Percentiles rank a stretch among this genome's conserved stretches.
These are phyloP conservation scores for Hymenoscyphus fructigenus DNA, from an alignment of 2,329 filamentous ascomycete species.

Conservation along the genomic window DNA sequence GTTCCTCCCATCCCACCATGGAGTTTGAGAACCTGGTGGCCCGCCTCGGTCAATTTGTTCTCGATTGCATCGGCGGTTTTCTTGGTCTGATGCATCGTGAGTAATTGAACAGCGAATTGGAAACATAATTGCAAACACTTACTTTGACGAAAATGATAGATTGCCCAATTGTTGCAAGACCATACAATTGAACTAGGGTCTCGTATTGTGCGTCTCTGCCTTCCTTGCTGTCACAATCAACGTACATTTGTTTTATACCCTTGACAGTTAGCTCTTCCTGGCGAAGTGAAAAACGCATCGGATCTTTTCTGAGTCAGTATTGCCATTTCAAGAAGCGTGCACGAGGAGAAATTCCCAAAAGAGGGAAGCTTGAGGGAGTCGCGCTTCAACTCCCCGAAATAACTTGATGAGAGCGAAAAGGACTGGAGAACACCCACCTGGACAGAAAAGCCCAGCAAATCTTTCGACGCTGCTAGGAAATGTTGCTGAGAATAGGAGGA, in stretches of 20 bases:
- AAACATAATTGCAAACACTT: too few relatives aligned
- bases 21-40: constrained; percentile 86
- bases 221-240: constrained; percentile 80
- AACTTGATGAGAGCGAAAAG: too few relatives aligned
- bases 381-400: too few relatives aligned
- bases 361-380: too few relatives aligned
- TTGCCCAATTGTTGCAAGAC: constrained; percentile 92
- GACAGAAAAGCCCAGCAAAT: constrained; percentile 83
- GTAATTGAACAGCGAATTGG: neutral
- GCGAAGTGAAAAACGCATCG: too few relatives aligned
- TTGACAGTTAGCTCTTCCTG: constrained; percentile 93
- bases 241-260: constrained; percentile 96
- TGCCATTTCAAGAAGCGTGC: too few relatives aligned
- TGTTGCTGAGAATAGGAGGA: constrained; percentile 93
- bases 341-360: too few relatives aligned
- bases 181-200: constrained; percentile 88
- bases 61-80: constrained; percentile 84
- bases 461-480: constrained; percentile 85
- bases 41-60: constrained; percentile 79
- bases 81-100: constrained; percentile 60
- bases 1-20: constrained; percentile 84
- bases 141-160: constrained; percentile 98
- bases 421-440: constrained; percentile 40
- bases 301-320: too few relatives aligned
- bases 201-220: constrained; percentile 69